Evolutionary conservation across 2,329 filamentous ascomycete species (phyloP).

Genomic region (Neonectria sp.): DNA sequence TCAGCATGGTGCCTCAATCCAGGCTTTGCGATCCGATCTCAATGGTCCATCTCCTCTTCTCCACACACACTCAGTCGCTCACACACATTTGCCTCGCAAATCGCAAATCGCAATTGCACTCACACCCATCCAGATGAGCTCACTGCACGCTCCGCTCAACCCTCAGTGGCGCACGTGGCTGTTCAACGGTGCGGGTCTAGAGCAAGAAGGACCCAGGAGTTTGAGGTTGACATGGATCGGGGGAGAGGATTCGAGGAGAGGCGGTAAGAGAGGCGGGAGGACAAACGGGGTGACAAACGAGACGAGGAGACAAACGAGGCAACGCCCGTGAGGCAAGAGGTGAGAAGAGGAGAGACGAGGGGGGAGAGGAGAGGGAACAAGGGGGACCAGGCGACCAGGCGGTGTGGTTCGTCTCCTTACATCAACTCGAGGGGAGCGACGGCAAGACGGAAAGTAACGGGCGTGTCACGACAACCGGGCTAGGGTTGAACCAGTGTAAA

Average conservation of each 20-base stretch:
- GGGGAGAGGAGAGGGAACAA: conserved; percentile 24
- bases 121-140: conserved; percentile 31
- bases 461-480: not conserved
- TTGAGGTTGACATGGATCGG: conserved; percentile 37
- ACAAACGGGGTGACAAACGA: conserved; percentile 7
- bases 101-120: conserved; percentile 22
- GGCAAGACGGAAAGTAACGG: not conserved
- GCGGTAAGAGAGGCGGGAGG: not conserved
- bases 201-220: conserved; percentile 31
- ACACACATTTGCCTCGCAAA: not conserved
- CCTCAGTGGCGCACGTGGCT: not conserved
- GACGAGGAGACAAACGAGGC: conserved; percentile 22
- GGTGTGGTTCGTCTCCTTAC: not conserved
- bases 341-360: conserved; percentile 18
- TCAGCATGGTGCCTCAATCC: conserved; percentile 35
- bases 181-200: conserved; percentile 50
- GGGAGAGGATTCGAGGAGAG: not conserved
- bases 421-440: not conserved
- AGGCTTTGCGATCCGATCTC: conserved; percentile 43
- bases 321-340: conserved; percentile 13
- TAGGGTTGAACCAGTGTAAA: not conserved
- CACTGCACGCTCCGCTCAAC: not conserved
- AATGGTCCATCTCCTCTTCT: conserved; percentile 41
- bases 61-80: conserved; percentile 36
- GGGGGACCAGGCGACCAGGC: conserved; percentile 22